Conservation (phyloP, 1,139 yeast genomes). For the Yamadazyma diospyri region DNA sequence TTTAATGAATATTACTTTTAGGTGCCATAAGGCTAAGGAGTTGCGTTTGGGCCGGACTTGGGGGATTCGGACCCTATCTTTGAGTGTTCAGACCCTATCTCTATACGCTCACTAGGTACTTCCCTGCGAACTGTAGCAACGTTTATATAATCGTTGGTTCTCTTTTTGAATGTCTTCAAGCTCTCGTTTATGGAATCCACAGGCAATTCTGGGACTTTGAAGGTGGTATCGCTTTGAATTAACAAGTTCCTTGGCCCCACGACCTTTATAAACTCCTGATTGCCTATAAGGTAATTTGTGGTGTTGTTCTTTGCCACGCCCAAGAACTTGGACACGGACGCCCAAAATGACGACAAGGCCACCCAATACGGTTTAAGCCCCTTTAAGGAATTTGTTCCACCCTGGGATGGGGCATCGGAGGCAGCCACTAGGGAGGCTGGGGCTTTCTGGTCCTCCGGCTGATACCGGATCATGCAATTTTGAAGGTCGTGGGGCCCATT, state of each 20-base stretch:
- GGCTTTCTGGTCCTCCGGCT: conserved; percentile 1
- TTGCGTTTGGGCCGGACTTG: too few species aligned
- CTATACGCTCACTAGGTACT: conserved; percentile 15
- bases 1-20: too few species aligned
- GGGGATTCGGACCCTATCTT: too few species aligned
- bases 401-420: not conserved
- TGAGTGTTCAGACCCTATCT: not conserved
- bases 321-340: not conserved
- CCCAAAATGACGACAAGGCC: too few species aligned
- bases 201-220: conserved; percentile 14
- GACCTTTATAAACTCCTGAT: conserved; percentile 42
- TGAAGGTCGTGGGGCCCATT: conserved; percentile 47
- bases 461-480: conserved; percentile 31
- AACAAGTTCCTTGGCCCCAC: conserved; percentile 56
- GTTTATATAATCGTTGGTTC: conserved; percentile 42
- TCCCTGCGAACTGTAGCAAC: conserved; percentile 8
- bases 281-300: conserved; percentile 26
- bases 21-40: too few species aligned
- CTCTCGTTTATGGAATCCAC: conserved; percentile 10
- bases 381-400: not conserved
- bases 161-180: conserved; percentile 11
- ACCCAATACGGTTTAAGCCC: too few species aligned
- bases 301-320: conserved; percentile 5
- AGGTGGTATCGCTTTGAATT: conserved; percentile 36
- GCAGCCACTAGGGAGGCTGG: not conserved